phyloP scores from a whole-genome alignment of 805 yeast genomes.

The Hanseniaspora vineae region DNA sequence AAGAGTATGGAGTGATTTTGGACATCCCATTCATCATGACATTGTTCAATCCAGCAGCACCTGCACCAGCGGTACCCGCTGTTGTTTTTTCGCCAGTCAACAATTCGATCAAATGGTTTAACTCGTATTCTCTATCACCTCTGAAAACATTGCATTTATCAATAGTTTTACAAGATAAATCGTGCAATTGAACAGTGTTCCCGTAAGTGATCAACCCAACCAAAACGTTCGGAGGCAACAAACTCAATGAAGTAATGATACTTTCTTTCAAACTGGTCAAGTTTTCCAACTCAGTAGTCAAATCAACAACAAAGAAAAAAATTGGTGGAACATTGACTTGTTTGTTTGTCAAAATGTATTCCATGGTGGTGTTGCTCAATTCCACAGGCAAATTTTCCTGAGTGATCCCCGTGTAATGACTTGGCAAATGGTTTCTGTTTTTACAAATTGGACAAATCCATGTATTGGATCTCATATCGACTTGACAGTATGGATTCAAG shows the following conservation, averaged over 20 bases:
- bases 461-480: slow-evolving; percentile 59
- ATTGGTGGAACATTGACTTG: slow-evolving; percentile 79
- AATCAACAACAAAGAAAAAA: slow-evolving; percentile 73
- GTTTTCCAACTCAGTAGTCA: slow-evolving; percentile 83
- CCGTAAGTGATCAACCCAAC: slow-evolving; percentile 79
- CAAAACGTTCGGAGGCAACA: slow-evolving; percentile 81
- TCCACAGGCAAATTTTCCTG: slow-evolving; percentile 74
- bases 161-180: slow-evolving; percentile 54
- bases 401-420: slow-evolving; percentile 65
- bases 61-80: slow-evolving; percentile 11
- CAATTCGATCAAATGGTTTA: slow-evolving; percentile 44
- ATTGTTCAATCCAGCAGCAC: slow-evolving; percentile 4
- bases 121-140: slow-evolving; percentile 71
- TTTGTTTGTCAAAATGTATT: slow-evolving; percentile 59
- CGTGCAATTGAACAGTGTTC: slow-evolving; percentile 83
- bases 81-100: slow-evolving; percentile 36
- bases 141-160: slow-evolving; percentile 72
- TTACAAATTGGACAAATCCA: slow-evolving; percentile 86
- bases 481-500: slow-evolving; percentile 74
- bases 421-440: slow-evolving; percentile 67
- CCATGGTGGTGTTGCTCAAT: slow-evolving; percentile 64
- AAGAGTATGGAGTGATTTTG: slow-evolving; percentile 28
- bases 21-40: no score
- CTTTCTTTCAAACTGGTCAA: slow-evolving; percentile 73
- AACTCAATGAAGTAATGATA: slow-evolving; percentile 56